A percentile compares a stretch with the other conserved stretches of the same genome.
phyloP scores from a whole-genome alignment of 2,329 filamentous ascomycete genomes.

The Trichophyton verrucosum region DNA sequence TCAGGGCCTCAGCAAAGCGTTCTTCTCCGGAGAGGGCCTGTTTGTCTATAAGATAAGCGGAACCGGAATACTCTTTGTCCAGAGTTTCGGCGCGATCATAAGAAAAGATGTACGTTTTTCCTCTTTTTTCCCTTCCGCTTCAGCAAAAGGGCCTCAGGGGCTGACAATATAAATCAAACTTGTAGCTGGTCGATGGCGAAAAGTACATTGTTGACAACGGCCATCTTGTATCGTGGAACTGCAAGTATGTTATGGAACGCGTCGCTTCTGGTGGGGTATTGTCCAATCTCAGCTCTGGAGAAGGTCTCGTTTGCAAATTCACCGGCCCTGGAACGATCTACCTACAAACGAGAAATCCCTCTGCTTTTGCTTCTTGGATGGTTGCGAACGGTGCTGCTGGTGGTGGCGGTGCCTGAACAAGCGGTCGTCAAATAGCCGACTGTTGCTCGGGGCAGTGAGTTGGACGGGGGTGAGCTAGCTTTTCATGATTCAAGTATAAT shows the following conservation, averaged over 20 bases:
- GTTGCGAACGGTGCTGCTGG: slow-evolving; percentile 1
- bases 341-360: slow-evolving; percentile 80
- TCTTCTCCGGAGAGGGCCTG: slow-evolving; percentile 86
- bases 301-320: slow-evolving; percentile 91
- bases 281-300: slow-evolving; percentile 67
- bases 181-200: slow-evolving; percentile 48
- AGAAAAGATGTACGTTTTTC: slow-evolving; percentile 63
- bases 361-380: slow-evolving; percentile 46
- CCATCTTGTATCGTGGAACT: slow-evolving; percentile 93
- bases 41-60: slow-evolving; percentile 83
- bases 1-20: slow-evolving; percentile 74
- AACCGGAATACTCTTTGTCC: slow-evolving; percentile 72
- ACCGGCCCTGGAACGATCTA: slow-evolving; percentile 81
- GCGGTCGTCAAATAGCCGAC: background rate
- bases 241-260: slow-evolving; percentile 75
- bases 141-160: background rate
- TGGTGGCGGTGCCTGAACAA: background rate
- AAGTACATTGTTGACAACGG: slow-evolving; percentile 89
- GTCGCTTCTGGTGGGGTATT: slow-evolving; percentile 84
- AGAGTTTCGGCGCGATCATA: slow-evolving; percentile 89
- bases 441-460: background rate
- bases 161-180: background rate
- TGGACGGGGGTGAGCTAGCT: background rate
- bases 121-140: background rate
- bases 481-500: background rate